Evolutionary conservation across 1,284 basidiomycete genomes (phyloP).

Genomic region (Rhodotorula sp.): DNA sequence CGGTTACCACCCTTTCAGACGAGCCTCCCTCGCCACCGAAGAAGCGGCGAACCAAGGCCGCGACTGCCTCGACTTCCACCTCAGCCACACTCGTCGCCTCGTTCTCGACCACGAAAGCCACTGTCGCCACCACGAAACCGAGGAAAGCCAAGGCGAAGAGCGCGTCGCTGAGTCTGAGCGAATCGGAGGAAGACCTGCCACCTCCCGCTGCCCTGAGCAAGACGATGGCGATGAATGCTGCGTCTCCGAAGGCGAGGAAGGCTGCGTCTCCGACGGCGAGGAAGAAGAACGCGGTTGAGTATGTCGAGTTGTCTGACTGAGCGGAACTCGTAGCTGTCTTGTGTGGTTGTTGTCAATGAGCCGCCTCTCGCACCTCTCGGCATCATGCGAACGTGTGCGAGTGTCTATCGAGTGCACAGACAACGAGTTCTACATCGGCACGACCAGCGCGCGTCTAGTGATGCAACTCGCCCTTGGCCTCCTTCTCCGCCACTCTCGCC

Average conservation of each 20-base stretch:
- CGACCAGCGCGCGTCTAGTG: constrained; percentile 17
- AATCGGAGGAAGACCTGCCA: not conserved
- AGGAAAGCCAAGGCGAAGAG: not conserved
- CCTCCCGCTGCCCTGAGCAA: not conserved
- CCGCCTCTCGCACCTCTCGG: no score
- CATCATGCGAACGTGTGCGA: no score
- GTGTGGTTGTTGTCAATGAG: no score
- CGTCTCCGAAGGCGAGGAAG: not conserved
- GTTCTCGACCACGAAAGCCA: not conserved
- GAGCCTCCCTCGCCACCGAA: not conserved
- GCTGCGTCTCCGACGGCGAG: not conserved
- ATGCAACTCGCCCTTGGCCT: constrained; percentile 49
- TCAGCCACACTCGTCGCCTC: not conserved
- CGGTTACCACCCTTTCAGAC: not conserved
- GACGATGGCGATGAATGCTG: not conserved
- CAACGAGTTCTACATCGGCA: no score
- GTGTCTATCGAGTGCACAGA: no score
- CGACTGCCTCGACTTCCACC: not conserved
- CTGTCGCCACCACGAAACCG: no score
- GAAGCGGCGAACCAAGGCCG: not conserved
- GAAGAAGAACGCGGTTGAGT: constrained; percentile 8
- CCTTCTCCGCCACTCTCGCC: constrained; percentile 62
- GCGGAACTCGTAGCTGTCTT: no score
- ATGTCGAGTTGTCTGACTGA: constrained; percentile 29
- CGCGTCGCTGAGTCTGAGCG: not conserved